phyloP scores from a whole-genome alignment of 495 filamentous ascomycete species.

The Talaromyces proteolyticus region DNA sequence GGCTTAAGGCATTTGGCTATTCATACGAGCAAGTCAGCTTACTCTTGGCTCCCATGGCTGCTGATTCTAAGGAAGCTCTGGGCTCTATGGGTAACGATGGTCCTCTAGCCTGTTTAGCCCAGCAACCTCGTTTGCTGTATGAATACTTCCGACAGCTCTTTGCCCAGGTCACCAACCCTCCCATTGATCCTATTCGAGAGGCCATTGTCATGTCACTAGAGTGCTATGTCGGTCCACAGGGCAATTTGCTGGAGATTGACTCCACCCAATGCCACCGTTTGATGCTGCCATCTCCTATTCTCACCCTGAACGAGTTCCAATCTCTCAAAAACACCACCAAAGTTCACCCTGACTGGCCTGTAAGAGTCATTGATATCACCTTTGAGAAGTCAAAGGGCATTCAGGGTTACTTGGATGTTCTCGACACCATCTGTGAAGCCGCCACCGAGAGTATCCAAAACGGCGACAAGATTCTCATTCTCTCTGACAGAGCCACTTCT shows the following conservation, averaged over 20 bases:
- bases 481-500: constrained; percentile 86
- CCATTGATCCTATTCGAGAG: constrained; percentile 97
- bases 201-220: constrained; percentile 99
- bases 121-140: constrained; percentile 84
- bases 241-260: constrained; percentile 95
- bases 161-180: constrained; percentile 97
- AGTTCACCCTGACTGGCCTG: constrained; percentile 77
- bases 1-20: constrained; percentile 88
- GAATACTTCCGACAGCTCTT: constrained; percentile 99
- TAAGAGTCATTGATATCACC: constrained; percentile 92
- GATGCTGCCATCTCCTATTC: constrained; percentile 82
- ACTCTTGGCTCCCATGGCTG: constrained; percentile 93
- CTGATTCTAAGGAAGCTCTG: constrained; percentile 98
- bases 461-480: constrained; percentile 79
- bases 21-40: constrained; percentile 96
- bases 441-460: constrained; percentile 80
- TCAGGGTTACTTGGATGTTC: constrained; percentile 78
- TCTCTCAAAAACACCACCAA: constrained; percentile 73
- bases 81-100: constrained; percentile 99
- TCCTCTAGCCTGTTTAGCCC: constrained; percentile 85
- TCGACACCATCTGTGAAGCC: constrained; percentile 85
- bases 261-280: constrained; percentile 82
- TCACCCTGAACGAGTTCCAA: constrained; percentile 91
- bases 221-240: constrained; percentile 96
- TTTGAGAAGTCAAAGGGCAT: constrained; percentile 87